Conservation (phyloP, 2,329 filamentous ascomycete genomes). For the Aspergillus awamori region DNA sequence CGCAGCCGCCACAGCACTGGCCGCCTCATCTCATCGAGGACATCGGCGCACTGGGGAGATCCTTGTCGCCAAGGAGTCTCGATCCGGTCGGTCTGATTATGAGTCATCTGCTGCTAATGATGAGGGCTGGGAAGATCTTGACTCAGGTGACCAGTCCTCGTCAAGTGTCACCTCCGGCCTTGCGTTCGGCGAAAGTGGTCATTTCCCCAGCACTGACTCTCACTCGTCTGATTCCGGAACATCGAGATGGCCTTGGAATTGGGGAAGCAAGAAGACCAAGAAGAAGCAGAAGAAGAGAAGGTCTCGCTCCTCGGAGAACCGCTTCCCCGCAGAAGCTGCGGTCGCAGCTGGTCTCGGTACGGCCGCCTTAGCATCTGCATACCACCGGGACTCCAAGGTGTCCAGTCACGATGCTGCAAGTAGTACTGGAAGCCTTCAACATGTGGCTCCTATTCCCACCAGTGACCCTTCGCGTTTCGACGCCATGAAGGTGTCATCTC, state of each 20-base stretch:
- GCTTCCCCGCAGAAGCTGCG: conserved; percentile 37
- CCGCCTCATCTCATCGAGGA: conserved; percentile 40
- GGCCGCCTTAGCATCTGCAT: conserved; percentile 44
- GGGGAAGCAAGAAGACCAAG: conserved; percentile 50
- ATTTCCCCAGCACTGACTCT: conserved; percentile 55
- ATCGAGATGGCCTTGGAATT: conserved; percentile 64
- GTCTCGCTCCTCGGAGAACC: conserved; percentile 23
- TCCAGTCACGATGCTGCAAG: conserved; percentile 37
- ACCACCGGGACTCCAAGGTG: conserved; percentile 30
- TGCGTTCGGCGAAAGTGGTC: conserved; percentile 59
- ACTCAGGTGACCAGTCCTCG: conserved; percentile 57
- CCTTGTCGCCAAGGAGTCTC: conserved; percentile 34
- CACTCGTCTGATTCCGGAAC: conserved; percentile 58
- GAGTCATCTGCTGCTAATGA: conserved; percentile 39
- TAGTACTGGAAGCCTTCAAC: conserved; percentile 53
- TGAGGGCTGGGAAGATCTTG: conserved; percentile 63
- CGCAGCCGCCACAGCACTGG: conserved; percentile 51
- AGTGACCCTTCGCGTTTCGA: conserved; percentile 67
- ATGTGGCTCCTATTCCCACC: conserved; percentile 68
- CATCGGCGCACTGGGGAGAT: conserved; percentile 40
- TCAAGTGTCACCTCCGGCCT: conserved; percentile 60
- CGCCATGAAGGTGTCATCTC: conserved; percentile 42
- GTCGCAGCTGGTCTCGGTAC: conserved; percentile 47
- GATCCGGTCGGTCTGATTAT: conserved; percentile 31
- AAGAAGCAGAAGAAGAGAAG: conserved; percentile 28